Conservation (phyloP, 148 eudicot genomes). For the Chenopodium berlandieri region DNA sequence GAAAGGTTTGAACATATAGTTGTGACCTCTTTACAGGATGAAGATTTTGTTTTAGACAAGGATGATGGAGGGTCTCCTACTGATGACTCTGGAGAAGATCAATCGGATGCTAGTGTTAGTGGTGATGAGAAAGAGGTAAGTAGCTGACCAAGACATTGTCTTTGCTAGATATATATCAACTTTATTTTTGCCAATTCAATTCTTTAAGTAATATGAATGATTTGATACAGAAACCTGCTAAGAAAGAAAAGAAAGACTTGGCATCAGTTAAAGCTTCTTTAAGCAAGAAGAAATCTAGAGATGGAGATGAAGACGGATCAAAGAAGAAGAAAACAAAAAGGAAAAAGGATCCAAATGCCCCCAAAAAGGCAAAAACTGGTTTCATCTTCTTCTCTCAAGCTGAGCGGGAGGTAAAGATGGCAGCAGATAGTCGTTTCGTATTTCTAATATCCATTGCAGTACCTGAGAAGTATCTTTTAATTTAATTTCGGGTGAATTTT, state of each 20-base stretch:
- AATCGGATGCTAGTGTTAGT: conserved; percentile 69
- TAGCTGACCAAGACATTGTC: neutral
- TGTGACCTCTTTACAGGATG: conserved; percentile 50
- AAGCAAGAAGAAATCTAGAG: conserved; percentile 64
- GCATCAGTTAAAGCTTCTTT: conserved; percentile 56
- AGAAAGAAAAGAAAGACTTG: conserved; percentile 72
- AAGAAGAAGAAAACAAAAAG: conserved; percentile 83
- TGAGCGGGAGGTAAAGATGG: conserved; percentile 72
- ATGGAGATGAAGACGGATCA: conserved; percentile 59
- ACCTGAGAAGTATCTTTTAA: neutral
- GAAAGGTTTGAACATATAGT: neutral
- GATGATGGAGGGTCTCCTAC: conserved; percentile 92
- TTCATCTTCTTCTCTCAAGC: conserved; percentile 72
- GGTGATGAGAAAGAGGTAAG: conserved; percentile 65
- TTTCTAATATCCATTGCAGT: neutral
- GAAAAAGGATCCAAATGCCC: conserved; percentile 97
- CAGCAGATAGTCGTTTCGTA: neutral
- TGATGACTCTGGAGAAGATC: conserved; percentile 84
- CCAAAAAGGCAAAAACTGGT: conserved; percentile 74
- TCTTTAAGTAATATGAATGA: neutral
- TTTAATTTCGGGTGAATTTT: neutral
- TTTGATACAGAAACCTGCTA: conserved; percentile 59
- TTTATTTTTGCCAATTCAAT: conserved; percentile 1
- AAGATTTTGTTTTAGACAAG: conserved; percentile 76
- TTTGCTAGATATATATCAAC: neutral